A percentile compares a stretch with the other conserved stretches of the same genome.
These are phyloP conservation scores for Ogataea corticis DNA, from an alignment of 805 yeast species.

Conservation along the genomic window DNA sequence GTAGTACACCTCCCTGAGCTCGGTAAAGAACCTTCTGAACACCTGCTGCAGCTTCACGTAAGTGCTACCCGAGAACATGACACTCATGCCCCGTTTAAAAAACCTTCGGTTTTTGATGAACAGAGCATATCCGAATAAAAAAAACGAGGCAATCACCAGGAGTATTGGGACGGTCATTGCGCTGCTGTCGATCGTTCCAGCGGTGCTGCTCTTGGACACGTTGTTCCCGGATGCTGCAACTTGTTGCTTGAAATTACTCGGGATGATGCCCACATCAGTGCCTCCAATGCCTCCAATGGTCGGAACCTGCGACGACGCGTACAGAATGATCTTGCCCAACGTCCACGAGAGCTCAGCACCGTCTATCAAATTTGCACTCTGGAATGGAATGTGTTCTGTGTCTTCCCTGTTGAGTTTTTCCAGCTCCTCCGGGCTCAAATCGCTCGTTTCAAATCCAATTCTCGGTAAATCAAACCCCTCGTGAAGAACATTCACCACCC, in stretches of 20 bases:
- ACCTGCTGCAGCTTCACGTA: slow-evolving; percentile 8
- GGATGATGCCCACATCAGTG: slow-evolving; percentile 38
- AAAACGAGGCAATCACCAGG: slow-evolving; percentile 16
- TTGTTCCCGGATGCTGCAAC: slow-evolving; percentile 2
- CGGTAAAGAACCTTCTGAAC: slow-evolving; percentile 12
- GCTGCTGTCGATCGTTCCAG: slow-evolving; percentile 7
- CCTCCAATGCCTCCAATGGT: slow-evolving; percentile 21
- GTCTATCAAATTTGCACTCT: slow-evolving; percentile 75
- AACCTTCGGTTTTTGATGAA: slow-evolving; percentile 11
- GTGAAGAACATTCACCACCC: slow-evolving; percentile 88
- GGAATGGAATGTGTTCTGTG: slow-evolving; percentile 59
- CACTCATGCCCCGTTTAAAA: slow-evolving; percentile 2
- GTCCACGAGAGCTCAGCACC: slow-evolving; percentile 96
- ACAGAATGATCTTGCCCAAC: slow-evolving; percentile 79
- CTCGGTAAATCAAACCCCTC: slow-evolving; percentile 92
- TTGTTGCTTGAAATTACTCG: slow-evolving; percentile 33
- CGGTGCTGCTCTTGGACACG: background rate
- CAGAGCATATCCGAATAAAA: slow-evolving; percentile 15
- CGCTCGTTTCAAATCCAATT: slow-evolving; percentile 50
- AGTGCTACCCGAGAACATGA: slow-evolving; percentile 5
- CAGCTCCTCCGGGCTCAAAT: slow-evolving; percentile 27
- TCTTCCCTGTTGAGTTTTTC: slow-evolving; percentile 27
- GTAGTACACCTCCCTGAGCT: slow-evolving; percentile 14
- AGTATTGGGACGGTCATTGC: slow-evolving; percentile 9
- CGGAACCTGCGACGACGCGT: slow-evolving; percentile 71